Conservation (phyloP, 176 grass and related monocot genomes). For the Ampelocalamus luodianensis region DNA sequence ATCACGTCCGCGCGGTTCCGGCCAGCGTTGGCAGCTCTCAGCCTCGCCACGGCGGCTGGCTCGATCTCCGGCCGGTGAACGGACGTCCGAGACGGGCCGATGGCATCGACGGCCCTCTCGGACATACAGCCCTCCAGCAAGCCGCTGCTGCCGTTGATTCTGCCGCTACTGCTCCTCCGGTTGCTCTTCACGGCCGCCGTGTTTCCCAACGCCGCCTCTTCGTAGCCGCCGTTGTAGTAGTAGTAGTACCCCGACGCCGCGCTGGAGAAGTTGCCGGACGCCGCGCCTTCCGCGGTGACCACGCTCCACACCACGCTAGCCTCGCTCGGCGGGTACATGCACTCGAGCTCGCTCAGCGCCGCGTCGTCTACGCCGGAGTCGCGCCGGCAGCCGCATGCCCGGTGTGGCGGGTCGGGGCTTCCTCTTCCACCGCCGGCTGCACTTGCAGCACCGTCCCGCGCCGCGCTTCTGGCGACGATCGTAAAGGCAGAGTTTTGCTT, state of each 20-base stretch:
- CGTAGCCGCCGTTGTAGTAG: not conserved
- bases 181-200: not conserved
- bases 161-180: not conserved
- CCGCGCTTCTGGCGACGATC: constrained; percentile 28
- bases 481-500: constrained; percentile 9
- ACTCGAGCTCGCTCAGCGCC: constrained; percentile 38
- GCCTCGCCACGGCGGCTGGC: not conserved
- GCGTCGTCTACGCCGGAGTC: constrained; percentile 29
- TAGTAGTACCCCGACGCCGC: constrained; percentile 47
- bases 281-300: constrained; percentile 54
- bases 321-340: constrained; percentile 54
- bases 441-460: not conserved
- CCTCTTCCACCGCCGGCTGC: not conserved
- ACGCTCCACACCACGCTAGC: constrained; percentile 61
- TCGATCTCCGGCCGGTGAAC: not conserved
- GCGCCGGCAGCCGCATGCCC: not conserved
- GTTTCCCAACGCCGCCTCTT: not conserved
- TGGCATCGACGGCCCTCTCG: constrained; percentile 15
- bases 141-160: not conserved
- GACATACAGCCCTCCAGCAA: constrained; percentile 48
- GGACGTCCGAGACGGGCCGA: not conserved
- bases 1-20: not conserved
- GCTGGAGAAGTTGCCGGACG: constrained; percentile 59
- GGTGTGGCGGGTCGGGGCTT: not conserved
- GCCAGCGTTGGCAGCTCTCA: not conserved